Conservation (phyloP, 2,329 filamentous ascomycete species). For the Berkeleyomyces rouxiae region DNA sequence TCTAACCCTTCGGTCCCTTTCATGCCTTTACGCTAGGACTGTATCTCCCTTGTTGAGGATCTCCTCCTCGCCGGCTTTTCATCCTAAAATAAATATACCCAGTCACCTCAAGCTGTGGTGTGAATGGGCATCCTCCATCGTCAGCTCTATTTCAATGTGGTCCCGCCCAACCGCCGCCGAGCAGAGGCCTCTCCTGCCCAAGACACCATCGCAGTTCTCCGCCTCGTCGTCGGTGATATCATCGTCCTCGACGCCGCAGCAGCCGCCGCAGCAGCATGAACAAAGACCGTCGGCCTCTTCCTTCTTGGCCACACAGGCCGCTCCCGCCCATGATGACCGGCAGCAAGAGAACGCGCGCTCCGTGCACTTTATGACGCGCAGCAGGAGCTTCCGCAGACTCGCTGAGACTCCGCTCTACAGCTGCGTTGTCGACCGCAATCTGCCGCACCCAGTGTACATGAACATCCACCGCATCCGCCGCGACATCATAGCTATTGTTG, state of each 20-base stretch:
- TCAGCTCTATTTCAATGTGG: neutral
- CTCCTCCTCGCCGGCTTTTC: neutral
- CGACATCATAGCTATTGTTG: slow-evolving; percentile 44
- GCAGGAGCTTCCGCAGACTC: slow-evolving; percentile 4
- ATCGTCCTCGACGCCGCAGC: neutral
- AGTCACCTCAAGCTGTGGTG: no score
- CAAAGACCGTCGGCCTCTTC: neutral
- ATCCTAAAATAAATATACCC: neutral
- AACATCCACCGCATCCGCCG: slow-evolving; percentile 58
- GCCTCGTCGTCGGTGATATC: neutral
- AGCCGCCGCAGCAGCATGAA: neutral
- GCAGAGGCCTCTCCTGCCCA: neutral
- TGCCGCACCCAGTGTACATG: slow-evolving; percentile 53
- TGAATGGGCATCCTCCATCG: no score
- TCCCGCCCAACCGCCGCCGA: neutral
- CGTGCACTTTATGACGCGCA: slow-evolving; percentile 2
- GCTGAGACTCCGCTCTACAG: slow-evolving; percentile 27
- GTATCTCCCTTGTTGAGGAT: neutral
- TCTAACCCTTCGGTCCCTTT: neutral
- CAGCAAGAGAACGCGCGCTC: neutral
- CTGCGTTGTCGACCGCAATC: slow-evolving; percentile 41
- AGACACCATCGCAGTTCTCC: neutral
- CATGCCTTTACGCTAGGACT: neutral
- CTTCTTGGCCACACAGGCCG: neutral
- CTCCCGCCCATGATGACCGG: neutral